These are phyloP conservation scores for Luffa acutangula DNA, from an alignment of 306 rosid species.

Conservation along the genomic window DNA sequence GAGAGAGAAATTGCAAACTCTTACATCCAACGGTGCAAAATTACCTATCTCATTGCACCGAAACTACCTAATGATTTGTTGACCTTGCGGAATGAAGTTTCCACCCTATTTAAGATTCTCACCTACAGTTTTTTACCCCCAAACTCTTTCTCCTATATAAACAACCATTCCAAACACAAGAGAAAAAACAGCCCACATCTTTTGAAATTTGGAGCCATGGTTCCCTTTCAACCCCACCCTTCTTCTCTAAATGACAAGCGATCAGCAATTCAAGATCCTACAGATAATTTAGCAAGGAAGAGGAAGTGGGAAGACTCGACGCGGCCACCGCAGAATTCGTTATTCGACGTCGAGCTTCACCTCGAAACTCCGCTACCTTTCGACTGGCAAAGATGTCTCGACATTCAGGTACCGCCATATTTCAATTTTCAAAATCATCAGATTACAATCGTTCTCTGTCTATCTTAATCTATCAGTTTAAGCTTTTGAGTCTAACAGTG, in stretches of 20 bases:
- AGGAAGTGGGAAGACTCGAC: background rate
- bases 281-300: conserved; percentile 5
- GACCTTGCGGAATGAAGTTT: no score
- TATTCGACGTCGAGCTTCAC: conserved; percentile 10
- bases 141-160: background rate
- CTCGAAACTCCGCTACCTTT: conserved; percentile 12
- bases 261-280: conserved; percentile 6
- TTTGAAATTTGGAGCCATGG: background rate
- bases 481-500: no score
- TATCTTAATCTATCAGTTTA: no score
- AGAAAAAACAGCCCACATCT: background rate
- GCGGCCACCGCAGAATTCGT: background rate
- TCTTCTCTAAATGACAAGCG: conserved; percentile 9
- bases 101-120: background rate
- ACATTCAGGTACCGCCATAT: background rate
- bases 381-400: conserved; percentile 12
- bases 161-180: background rate
- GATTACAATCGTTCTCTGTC: no score
- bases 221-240: conserved; percentile 4
- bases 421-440: background rate
- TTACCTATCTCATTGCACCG: no score
- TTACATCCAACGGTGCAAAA: no score
- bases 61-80: no score
- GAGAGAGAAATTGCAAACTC: no score
- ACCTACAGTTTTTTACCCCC: background rate